Evolutionary conservation across 1,139 yeast genomes (phyloP).

Genomic region (Meyerozyma carpophila): DNA sequence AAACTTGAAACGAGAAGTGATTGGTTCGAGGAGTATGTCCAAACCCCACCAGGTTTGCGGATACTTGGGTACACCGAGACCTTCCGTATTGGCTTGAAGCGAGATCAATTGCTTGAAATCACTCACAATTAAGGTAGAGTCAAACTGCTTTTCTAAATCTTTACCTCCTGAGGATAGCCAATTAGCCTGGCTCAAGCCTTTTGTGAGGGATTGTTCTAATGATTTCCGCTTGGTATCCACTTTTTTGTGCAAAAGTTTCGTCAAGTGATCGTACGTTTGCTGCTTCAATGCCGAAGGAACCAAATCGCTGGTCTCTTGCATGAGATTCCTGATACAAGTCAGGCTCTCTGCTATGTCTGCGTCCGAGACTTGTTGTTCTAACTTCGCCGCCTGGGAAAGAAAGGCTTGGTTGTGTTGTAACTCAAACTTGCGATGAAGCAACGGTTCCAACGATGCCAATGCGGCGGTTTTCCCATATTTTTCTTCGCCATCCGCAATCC

Average conservation of each 20-base stretch:
- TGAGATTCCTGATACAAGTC: not conserved
- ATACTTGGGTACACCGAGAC: conserved; percentile 19
- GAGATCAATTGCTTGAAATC: conserved; percentile 19
- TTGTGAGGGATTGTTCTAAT: conserved; percentile 3
- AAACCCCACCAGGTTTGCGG: conserved; percentile 57
- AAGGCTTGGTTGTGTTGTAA: not conserved
- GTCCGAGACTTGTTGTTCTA: not conserved
- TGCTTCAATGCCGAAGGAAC: not conserved
- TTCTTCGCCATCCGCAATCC: not conserved
- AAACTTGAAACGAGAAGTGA: conserved; percentile 59
- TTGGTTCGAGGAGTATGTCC: conserved; percentile 49
- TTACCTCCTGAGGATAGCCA: conserved; percentile 9
- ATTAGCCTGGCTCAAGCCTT: conserved; percentile 4
- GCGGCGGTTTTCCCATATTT: not conserved
- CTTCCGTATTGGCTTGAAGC: conserved; percentile 25
- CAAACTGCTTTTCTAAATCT: not conserved
- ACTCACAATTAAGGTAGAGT: not conserved
- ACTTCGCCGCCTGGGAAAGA: not conserved
- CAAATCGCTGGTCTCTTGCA: not conserved
- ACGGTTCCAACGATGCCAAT: not conserved
- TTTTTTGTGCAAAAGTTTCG: conserved; percentile 1
- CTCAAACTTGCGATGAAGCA: not conserved
- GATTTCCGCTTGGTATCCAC: not conserved
- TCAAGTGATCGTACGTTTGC: not conserved
- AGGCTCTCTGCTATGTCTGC: not conserved